Conservation (phyloP, 2,329 filamentous ascomycete species). For the Fusarium sp. region DNA sequence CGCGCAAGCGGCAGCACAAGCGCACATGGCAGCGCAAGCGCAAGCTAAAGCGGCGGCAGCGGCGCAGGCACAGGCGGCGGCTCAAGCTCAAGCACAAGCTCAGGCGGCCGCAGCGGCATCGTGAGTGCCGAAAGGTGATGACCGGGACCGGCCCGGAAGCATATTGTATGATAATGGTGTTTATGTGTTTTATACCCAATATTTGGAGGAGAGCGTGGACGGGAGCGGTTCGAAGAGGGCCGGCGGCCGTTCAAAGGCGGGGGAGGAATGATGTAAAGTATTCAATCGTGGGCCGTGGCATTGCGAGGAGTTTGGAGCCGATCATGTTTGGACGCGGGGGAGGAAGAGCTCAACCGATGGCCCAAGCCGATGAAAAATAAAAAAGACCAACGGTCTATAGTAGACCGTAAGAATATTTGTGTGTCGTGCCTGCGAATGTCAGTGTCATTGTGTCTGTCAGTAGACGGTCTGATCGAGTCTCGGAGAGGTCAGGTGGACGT, state of each 20-base stretch:
- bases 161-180: slow-evolving; percentile 41
- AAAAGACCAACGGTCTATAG: slow-evolving; percentile 34
- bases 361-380: slow-evolving; percentile 38
- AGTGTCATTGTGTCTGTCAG: not conserved
- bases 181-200: slow-evolving; percentile 44
- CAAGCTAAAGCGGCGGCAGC: slow-evolving; percentile 31
- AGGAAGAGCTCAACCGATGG: slow-evolving; percentile 36
- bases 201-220: slow-evolving; percentile 21
- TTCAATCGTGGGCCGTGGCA: slow-evolving; percentile 43
- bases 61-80: slow-evolving; percentile 5
- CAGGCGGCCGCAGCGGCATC: slow-evolving; percentile 24
- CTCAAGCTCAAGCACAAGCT: slow-evolving; percentile 29
- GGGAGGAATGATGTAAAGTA: slow-evolving; percentile 36
- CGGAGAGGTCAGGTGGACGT: slow-evolving; percentile 21
- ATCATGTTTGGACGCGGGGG: slow-evolving; percentile 40
- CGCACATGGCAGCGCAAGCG: slow-evolving; percentile 40
- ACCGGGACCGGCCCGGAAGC: slow-evolving; percentile 1
- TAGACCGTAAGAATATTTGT: slow-evolving; percentile 18
- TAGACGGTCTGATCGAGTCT: not conserved
- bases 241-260: not conserved
- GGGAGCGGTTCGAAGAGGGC: slow-evolving; percentile 20
- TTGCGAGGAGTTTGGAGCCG: slow-evolving; percentile 53
- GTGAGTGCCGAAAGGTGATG: not conserved
- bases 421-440: slow-evolving; percentile 3
- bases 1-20: slow-evolving; percentile 42